phyloP scores from a whole-genome alignment of 306 rosid genomes.

The Sesbania bispinosa region DNA sequence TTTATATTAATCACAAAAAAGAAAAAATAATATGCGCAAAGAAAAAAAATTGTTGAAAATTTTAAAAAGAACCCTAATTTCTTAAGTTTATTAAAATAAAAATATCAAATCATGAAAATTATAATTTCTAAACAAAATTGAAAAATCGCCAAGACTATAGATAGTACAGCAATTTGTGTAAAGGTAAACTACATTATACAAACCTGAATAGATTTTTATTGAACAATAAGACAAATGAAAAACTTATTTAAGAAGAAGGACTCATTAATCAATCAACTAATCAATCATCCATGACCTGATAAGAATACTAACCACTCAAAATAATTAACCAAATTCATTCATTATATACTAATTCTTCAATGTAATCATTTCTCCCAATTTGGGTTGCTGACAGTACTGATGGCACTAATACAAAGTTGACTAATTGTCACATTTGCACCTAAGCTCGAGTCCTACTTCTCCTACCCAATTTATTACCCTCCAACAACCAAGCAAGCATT shows the following conservation, averaged over 20 bases:
- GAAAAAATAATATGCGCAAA: too few relatives aligned
- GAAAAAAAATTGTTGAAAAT: too few relatives aligned
- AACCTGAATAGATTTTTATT: too few relatives aligned
- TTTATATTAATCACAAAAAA: too few relatives aligned
- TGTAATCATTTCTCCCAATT: background rate
- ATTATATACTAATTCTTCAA: background rate
- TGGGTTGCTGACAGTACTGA: conserved; percentile 26
- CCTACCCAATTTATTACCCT: conserved; percentile 36
- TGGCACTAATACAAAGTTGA: conserved; percentile 12
- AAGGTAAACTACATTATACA: too few relatives aligned
- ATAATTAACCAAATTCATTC: background rate
- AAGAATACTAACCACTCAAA: background rate
- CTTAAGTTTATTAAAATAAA: too few relatives aligned
- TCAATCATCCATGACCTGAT: background rate
- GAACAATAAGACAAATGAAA: background rate
- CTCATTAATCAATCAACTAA: background rate
- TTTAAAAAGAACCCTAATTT: too few relatives aligned
- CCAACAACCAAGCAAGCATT: conserved; percentile 39
- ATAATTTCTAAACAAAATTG: too few relatives aligned
- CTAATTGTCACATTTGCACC: background rate
- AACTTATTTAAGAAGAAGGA: background rate
- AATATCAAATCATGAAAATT: too few relatives aligned
- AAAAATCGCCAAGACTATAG: too few relatives aligned
- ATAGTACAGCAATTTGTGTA: too few relatives aligned
- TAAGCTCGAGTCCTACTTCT: background rate